Conservation (phyloP, 176 grass and related monocot species). For the Phoenix dactylifera region DNA sequence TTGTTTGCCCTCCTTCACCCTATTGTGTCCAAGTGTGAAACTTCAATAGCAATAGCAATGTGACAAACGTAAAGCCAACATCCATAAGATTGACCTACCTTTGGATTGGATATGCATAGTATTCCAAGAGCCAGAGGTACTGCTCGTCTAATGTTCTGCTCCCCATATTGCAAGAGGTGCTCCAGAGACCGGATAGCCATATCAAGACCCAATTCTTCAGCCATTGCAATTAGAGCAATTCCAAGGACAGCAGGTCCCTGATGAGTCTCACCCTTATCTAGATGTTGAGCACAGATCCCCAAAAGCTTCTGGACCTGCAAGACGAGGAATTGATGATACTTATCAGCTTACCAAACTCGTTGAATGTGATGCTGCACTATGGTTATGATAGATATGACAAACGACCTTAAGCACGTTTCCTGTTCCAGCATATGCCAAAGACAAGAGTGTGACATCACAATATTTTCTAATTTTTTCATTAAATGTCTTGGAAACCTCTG, state of each 20-base stretch:
- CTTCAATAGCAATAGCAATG: too few relatives aligned
- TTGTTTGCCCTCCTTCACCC: too few relatives aligned
- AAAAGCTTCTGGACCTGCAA: conserved; percentile 88
- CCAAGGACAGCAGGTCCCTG: conserved; percentile 98
- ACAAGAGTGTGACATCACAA: conserved; percentile 92
- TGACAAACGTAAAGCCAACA: background rate
- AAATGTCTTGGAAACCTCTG: conserved; percentile 94
- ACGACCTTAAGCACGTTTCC: conserved; percentile 95
- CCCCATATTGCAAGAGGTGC: conserved; percentile 82
- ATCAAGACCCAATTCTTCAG: conserved; percentile 88
- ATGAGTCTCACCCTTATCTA: conserved; percentile 90
- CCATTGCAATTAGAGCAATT: conserved; percentile 95
- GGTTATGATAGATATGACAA: too few relatives aligned
- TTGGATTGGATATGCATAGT: conserved; percentile 95
- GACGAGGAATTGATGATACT: background rate
- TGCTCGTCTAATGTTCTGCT: conserved; percentile 97
- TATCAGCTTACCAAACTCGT: too few relatives aligned
- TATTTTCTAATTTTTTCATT: conserved; percentile 99
- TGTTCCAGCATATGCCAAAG: conserved; percentile 94
- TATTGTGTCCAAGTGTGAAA: too few relatives aligned
- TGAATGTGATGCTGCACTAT: too few relatives aligned
- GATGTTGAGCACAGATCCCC: conserved; percentile 83
- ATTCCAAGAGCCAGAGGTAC: conserved; percentile 89
- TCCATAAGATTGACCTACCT: conserved; percentile 29
- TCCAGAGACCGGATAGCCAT: conserved; percentile 89